Base-by-base conservation (phyloP, 495 filamentous ascomycete species). In the Hyphodiscus hymeniophilus region DNA sequence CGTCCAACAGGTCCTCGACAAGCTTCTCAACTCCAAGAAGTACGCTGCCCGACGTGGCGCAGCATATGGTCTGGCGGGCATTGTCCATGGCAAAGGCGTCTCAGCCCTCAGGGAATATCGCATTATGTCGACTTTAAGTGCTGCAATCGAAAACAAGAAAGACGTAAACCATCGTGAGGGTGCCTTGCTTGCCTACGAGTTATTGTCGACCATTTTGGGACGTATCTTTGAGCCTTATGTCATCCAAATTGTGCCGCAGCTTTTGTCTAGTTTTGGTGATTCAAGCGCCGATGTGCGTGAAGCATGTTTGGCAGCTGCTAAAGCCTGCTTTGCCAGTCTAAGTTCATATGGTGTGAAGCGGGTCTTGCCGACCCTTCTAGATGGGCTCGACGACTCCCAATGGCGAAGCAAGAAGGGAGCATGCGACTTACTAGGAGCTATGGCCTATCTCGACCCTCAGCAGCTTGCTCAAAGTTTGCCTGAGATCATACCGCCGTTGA, bases 351-450 rank as follows among this genome's bases (percentile, higher is more conserved):
- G 92, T 58, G 92, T 98, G 28, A 95, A 96, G 67, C 72, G 89
- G 46, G 87, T 98, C 58, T 68, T 98, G 33, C 92, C 92, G 2
- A 95, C 84, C 16, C 76, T 98, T 3, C 77, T 98, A 17, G 85
- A 95, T 52, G 94, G 92, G 38, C 79, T 98, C 11, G 89, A 95
- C 47, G 94, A 98, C 41, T 77, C 84, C 24, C 92, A 96, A 62
- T 98, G 92, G 92, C 81, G 92, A 56, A 95, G 87, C 67, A 96
- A 98, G 63, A 96, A 95, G 67, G 92, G 92, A 54, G 92, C 92
- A 44, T 97, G 92, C 56, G 92, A 98, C 58, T 76, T 94, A 8
- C 76, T 98, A 16, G 92, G 92, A 59, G 91, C 91, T 46, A 97
- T 97, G 91, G 94, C 92, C 8, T 97, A 98, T 61, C 76, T 98